phyloP scores from a whole-genome alignment of 805 yeast genomes.

The Wickerhamomyces sydowiorum region DNA sequence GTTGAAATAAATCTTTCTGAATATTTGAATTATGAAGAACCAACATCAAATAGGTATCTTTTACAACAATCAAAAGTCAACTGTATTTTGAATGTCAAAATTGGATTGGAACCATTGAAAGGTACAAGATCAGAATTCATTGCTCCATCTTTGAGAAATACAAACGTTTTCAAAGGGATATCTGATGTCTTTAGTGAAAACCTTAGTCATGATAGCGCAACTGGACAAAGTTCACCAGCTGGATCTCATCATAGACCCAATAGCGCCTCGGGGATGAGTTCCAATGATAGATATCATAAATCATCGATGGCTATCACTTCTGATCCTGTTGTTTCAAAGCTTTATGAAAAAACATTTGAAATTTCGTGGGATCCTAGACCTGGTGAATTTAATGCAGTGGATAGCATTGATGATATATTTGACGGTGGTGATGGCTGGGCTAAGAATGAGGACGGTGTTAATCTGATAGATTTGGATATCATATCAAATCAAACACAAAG shows the following conservation, averaged over 20 bases:
- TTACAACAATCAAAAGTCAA: conserved; percentile 78
- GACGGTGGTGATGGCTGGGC: conserved; percentile 69
- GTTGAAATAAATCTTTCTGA: conserved; percentile 68
- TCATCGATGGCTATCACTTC: conserved; percentile 17
- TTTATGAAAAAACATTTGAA: conserved; percentile 51
- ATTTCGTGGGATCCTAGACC: conserved; percentile 55
- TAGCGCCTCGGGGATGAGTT: background rate
- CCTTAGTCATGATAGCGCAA: conserved; percentile 3
- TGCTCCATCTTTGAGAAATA: conserved; percentile 29
- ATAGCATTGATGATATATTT: conserved; percentile 70
- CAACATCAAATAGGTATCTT: conserved; percentile 57
- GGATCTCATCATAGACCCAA: background rate
- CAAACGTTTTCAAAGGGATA: conserved; percentile 40
- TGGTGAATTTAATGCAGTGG: conserved; percentile 59
- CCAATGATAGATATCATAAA: conserved; percentile 5
- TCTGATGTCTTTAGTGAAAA: conserved; percentile 30
- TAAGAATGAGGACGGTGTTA: conserved; percentile 38
- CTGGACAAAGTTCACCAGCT: conserved; percentile 7
- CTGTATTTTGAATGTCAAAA: conserved; percentile 61
- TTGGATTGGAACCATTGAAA: conserved; percentile 41
- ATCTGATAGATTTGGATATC: conserved; percentile 29
- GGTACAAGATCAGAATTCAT: conserved; percentile 38
- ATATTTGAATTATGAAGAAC: conserved; percentile 46
- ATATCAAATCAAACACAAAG: background rate
- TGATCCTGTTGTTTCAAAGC: conserved; percentile 44